Evolutionary conservation across 2,329 filamentous ascomycete species (phyloP), one percentile per base, ranked within the genome.

Genomic region (Fusarium avenaceum): DNA sequence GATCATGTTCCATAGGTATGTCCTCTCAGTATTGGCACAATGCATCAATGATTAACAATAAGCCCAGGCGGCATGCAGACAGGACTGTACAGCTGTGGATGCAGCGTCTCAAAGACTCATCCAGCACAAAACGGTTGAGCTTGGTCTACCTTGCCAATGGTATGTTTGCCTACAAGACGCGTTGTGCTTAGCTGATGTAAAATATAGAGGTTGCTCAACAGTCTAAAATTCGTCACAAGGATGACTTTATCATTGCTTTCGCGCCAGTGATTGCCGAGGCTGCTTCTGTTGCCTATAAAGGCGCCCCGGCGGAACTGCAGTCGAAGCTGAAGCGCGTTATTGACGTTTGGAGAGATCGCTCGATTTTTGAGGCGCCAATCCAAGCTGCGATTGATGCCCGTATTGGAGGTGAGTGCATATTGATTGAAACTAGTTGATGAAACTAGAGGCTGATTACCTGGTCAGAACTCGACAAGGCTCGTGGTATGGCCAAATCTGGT

Each of bases 1-100:
- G 96, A 96, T 99, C 65, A 96, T 99, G 91, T 99, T 99, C 79
- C 95, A 99, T 82, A 91, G 94, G 94, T 97, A 89, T 78, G 61
- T 24, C 15, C 38, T 22, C 19, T 22, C 14, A 50, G 14, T 6
- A 17, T 46, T 20, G 7, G 32, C 20, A 6, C 19, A 32, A 40
- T 38, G 22, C 11, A 46, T 14, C 32, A 11, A 35, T 52, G n/a
- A 52, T 30, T 57, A 19, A 57, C 61, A 63, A 45, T 24, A 49
- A 32, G 30, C 7, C 32, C 45, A 97, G 95, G 79, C 90, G 96
- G 78, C 92, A 97, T 81, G 95, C 96, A 54, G 93, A 97, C 72
- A 90, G 92, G 65, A 97, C 95, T 20, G 94, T 93, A 20, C 90
- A 95, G 77, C 87, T 98, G 53, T 99, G 96, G 96, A 84, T 97